Base-by-base conservation (phyloP, 179 eudicot species). In the Actinidia chinensis region DNA sequence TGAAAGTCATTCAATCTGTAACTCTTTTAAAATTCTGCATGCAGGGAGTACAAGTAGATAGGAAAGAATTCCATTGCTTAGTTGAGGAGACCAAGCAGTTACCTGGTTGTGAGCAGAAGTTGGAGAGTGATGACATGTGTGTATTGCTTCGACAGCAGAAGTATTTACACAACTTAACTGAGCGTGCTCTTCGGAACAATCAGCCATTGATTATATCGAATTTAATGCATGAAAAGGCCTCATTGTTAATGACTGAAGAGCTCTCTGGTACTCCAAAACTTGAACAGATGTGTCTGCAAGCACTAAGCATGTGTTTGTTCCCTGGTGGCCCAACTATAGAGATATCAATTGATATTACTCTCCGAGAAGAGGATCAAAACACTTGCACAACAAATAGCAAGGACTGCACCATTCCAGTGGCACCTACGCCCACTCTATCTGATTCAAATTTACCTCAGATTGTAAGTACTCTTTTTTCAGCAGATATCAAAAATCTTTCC, bases 21-120 rank as follows among this genome's bases (percentile, higher is more conserved):
- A 42, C 58, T 11, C 2, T 64, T 22, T 12, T 66, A 11, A 23
- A 18, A n/a, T 47, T 59, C 64, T 52, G 13, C 23, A 48, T 85
- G 73, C 88, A 92, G 98, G 97, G 97, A 78, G 95, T 91, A 46
- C 81, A 92, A 74, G 88, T 75, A 79, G 97, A 91, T 76, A 88
- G 88, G 73, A 86, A 77, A 82, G 83, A 78, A 52, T 52, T 58
- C 51, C 74, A 80, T 77, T 79, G 61, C 17, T 20, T 65, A 36
- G 79, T 36, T 56, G 90, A 84, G 56, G 88, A 73, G 74, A 71
- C 78, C 58, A 22, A 33, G 23, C 71, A 71, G 79, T 78, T 84
- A 22, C 82, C 90, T 50, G 74, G 74, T 76, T 70, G 78, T 68
- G 83, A 85, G 78, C 77, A 79, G 40, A 88, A 89, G 79, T 75